Percentiles rank a stretch among this genome's conserved stretches.
phyloP scores from a whole-genome alignment of 768 basidiomycete genomes.

The Pholiota molesta region DNA sequence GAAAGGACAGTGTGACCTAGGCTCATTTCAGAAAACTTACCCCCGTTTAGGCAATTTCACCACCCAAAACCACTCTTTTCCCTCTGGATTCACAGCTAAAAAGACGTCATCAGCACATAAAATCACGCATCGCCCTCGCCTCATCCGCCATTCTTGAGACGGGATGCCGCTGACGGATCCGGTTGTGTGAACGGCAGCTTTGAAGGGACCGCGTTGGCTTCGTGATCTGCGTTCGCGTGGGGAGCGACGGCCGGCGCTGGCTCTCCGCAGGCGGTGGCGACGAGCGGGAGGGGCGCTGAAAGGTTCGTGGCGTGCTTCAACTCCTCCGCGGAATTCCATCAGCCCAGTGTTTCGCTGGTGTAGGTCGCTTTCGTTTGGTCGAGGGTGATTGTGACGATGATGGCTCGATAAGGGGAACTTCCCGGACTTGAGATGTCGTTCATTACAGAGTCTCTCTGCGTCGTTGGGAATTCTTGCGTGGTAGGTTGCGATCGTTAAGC shows the following conservation, averaged over 20 bases:
- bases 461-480: conserved; percentile 1
- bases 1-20: no score
- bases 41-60: no score
- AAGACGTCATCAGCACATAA: no score
- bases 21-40: no score
- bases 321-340: conserved; percentile 1
- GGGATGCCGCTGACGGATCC: conserved; percentile 7
- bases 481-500: conserved; percentile 1
- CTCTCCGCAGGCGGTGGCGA: no score
- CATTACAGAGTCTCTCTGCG: neutral
- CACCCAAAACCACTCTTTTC: no score
- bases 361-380: neutral
- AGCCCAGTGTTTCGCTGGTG: conserved; percentile 1
- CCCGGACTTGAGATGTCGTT: neutral
- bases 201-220: neutral
- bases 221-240: neutral
- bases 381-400: neutral
- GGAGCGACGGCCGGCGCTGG: neutral
- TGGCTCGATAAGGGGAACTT: neutral
- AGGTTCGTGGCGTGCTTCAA: neutral
- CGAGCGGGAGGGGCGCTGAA: neutral
- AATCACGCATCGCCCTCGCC: no score
- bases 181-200: conserved; percentile 3
- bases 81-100: no score
- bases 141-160: conserved; percentile 7